Evolutionary conservation across 2,329 filamentous ascomycete species (phyloP).

Genomic region (Penicillium sp.): DNA sequence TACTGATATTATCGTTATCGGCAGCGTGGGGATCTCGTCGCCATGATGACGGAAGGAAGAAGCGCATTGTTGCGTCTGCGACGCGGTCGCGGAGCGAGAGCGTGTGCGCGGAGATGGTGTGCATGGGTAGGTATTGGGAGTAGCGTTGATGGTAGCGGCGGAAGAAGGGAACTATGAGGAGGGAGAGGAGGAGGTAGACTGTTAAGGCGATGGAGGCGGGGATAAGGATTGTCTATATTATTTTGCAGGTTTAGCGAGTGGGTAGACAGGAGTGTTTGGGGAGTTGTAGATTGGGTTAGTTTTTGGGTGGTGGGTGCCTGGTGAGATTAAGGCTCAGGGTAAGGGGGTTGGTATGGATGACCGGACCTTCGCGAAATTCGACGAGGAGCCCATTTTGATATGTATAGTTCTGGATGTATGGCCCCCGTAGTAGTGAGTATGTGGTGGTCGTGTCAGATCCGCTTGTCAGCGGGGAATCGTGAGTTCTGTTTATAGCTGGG

Average conservation of each 20-base stretch:
- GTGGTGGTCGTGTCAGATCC: not conserved
- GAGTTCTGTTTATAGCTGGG: conserved; percentile 11
- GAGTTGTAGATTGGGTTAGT: not conserved
- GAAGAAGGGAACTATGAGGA: conserved; percentile 69
- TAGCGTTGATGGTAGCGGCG: conserved; percentile 71
- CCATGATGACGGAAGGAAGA: conserved; percentile 50
- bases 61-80: conserved; percentile 47
- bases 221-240: conserved; percentile 65
- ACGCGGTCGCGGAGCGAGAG: conserved; percentile 57
- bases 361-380: conserved; percentile 38
- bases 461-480: not conserved
- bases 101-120: conserved; percentile 56
- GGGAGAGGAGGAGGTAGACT: conserved; percentile 68
- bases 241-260: conserved; percentile 1
- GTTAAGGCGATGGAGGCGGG: conserved; percentile 71
- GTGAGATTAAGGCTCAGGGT: not conserved
- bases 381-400: conserved; percentile 35
- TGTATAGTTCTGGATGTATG: not conserved
- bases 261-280: not conserved
- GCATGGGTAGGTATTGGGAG: conserved; percentile 72
- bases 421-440: not conserved
- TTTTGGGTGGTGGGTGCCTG: not conserved
- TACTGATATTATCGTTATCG: conserved; percentile 58
- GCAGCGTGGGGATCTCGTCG: conserved; percentile 48
- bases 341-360: not conserved